Percentiles rank a stretch among this genome's conserved stretches.
phyloP scores from a whole-genome alignment of 139 green algal genomes.

The Volvox africanus region DNA sequence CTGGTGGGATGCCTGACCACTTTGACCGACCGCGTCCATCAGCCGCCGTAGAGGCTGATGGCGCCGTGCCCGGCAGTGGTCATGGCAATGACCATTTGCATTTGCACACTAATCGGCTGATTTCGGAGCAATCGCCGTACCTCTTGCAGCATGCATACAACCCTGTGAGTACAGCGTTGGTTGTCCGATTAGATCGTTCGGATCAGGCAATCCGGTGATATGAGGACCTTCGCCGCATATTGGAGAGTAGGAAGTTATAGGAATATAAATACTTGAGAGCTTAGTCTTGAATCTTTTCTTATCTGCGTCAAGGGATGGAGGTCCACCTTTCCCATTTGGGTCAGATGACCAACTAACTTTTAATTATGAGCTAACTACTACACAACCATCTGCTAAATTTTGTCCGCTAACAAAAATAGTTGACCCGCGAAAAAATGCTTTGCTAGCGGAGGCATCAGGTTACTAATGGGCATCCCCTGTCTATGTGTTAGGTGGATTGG shows the following conservation, averaged over 20 bases:
- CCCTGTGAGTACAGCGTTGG: slow-evolving; percentile 64
- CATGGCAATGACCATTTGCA: neutral
- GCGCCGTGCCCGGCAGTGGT: neutral
- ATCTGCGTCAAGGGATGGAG: too few species aligned
- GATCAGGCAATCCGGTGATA: neutral
- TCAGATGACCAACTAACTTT: too few species aligned
- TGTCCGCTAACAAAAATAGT: neutral
- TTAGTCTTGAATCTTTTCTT: neutral
- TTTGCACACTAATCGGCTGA: slow-evolving; percentile 68
- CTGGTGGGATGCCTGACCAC: neutral
- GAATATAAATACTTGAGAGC: neutral
- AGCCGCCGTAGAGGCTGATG: neutral
- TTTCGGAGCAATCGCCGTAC: slow-evolving; percentile 81
- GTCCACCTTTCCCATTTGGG: too few species aligned
- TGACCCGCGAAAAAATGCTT: neutral
- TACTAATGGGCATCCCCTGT: neutral
- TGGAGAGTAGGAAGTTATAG: too few species aligned
- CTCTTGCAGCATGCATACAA: slow-evolving; percentile 92
- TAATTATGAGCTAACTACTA: neutral
- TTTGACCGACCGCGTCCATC: neutral
- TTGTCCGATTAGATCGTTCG: neutral
- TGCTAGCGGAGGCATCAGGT: too few species aligned
- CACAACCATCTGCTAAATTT: too few species aligned
- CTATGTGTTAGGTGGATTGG: slow-evolving; percentile 85
- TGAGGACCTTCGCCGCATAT: neutral